A percentile compares a stretch with the other conserved stretches of the same genome.
These are phyloP conservation scores for Lolium perenne DNA, from an alignment of 176 grass and related monocot genomes.

Conservation along the genomic window DNA sequence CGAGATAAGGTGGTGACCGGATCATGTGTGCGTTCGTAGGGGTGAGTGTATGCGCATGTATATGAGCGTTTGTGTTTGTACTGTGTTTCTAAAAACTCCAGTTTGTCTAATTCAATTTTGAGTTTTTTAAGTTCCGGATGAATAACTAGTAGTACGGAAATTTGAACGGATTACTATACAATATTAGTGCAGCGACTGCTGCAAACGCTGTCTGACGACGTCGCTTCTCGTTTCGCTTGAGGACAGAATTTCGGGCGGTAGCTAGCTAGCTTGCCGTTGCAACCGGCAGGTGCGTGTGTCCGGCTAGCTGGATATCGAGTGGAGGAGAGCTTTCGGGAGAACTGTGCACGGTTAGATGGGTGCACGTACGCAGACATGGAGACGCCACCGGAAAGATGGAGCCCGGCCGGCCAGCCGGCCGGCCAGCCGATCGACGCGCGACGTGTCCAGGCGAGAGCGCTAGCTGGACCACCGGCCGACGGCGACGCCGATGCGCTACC, in stretches of 20 bases:
- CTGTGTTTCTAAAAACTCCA: no score
- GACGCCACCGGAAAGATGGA: conserved; percentile 47
- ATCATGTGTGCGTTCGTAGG: no score
- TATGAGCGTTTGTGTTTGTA: no score
- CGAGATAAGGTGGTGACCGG: no score
- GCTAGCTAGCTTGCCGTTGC: neutral
- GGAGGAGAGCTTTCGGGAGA: neutral
- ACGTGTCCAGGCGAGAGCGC: neutral
- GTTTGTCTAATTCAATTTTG: no score
- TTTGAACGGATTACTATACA: no score
- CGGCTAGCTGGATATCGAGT: neutral
- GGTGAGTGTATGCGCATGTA: no score
- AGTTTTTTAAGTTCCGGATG: no score
- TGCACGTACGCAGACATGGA: conserved; percentile 32
- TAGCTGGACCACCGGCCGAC: neutral
- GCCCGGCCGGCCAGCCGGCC: conserved; percentile 11
- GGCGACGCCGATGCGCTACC: conserved; percentile 37
- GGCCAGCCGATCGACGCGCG: neutral
- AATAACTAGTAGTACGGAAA: no score
- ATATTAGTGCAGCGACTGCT: no score
- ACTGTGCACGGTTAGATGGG: conserved; percentile 30
- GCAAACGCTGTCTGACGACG: no score
- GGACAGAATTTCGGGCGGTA: conserved; percentile 5
- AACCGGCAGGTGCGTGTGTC: neutral
- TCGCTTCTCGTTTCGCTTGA: neutral